Evolutionary conservation across 768 basidiomycete genomes (phyloP), one percentile per base, ranked within the genome.

Genomic region (Phylloporus sp.): DNA sequence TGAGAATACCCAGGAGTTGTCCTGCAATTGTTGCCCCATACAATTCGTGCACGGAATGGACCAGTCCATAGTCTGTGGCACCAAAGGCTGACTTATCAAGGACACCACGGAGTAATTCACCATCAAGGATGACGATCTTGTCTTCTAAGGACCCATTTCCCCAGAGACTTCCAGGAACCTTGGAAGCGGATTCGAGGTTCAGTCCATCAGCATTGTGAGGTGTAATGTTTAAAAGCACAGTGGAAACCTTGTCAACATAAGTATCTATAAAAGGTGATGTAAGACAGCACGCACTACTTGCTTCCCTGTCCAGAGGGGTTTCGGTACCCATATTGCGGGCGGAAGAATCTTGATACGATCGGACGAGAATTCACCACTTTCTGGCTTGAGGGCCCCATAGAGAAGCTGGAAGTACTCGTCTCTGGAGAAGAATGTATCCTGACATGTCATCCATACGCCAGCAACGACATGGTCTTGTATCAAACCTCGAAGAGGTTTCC

Each of bases 391-490:
- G 9, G 95, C 90, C 29, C 95, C 97, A 61, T 97, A 98, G 11
- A 99, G 79, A 44, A 99, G 76, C 69, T 99, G 97, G 70, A 88
- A 89, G 66, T 98, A 99, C 63, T 98, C 90, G 62, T 97, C 93
- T 45, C 97, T 82, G 4, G 88, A 85, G 72, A 98, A 95, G 75
- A 97, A 97, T 0, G 92, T 79, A 58, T 95, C 88, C 65, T 93
- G 94, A 63, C 84, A 86, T 49, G 97, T 97, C 91, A 99, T 94
- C 92, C 95, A 97, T n/a, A 97, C 88, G 52, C 93, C 95, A 13
- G 97, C 93, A 40, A 98, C 95, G 50, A 99, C 92, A 60, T 98
- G 97, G 72, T 99, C 97, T 68, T 99, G 97, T 58, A 99, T 99
- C 24, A 99, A 77, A 65, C 97, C 97, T 67, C 97, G 91, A 28